Evolutionary conservation across 1,284 basidiomycete genomes (phyloP).

Genomic region (Wolfiporia cocos): DNA sequence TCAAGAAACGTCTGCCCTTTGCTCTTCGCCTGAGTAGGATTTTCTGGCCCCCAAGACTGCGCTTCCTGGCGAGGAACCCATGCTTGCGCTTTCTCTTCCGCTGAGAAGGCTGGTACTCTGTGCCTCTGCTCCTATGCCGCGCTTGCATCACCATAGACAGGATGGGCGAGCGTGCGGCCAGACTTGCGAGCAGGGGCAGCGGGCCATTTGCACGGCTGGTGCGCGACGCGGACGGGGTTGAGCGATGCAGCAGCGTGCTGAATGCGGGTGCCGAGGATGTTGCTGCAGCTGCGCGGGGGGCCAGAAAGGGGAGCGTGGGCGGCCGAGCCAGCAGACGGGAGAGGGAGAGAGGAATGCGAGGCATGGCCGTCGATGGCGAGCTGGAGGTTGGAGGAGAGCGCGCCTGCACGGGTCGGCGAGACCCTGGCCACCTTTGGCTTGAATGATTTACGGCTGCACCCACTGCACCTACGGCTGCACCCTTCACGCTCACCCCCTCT

Average conservation of each 20-base stretch:
- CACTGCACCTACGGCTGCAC: not conserved
- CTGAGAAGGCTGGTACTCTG: slow-evolving; percentile 87
- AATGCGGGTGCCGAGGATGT: slow-evolving; percentile 8
- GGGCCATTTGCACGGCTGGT: slow-evolving; percentile 4
- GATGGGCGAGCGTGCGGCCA: slow-evolving; percentile 2
- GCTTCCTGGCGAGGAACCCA: slow-evolving; percentile 75
- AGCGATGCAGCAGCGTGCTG: slow-evolving; percentile 5
- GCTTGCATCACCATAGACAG: slow-evolving; percentile 31
- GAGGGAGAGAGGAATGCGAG: slow-evolving; percentile 22
- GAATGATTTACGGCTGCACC: not conserved
- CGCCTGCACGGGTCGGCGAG: not conserved
- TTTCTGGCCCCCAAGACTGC: slow-evolving; percentile 56
- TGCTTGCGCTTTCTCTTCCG: slow-evolving; percentile 85
- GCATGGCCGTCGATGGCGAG: slow-evolving; percentile 13
- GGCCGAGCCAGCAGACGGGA: slow-evolving; percentile 17
- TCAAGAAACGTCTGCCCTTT: slow-evolving; percentile 35
- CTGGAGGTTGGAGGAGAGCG: not conserved
- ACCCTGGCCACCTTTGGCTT: not conserved
- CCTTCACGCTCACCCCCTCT: not conserved
- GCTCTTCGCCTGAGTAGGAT: slow-evolving; percentile 34
- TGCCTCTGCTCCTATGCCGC: slow-evolving; percentile 49
- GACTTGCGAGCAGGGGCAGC: slow-evolving; percentile 5
- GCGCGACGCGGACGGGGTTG: slow-evolving; percentile 10
- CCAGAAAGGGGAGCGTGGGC: slow-evolving; percentile 9
- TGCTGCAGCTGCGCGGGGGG: slow-evolving; percentile 6